phyloP scores from a whole-genome alignment of 352 stramenopile species.

The Globisporangium cederbergense region DNA sequence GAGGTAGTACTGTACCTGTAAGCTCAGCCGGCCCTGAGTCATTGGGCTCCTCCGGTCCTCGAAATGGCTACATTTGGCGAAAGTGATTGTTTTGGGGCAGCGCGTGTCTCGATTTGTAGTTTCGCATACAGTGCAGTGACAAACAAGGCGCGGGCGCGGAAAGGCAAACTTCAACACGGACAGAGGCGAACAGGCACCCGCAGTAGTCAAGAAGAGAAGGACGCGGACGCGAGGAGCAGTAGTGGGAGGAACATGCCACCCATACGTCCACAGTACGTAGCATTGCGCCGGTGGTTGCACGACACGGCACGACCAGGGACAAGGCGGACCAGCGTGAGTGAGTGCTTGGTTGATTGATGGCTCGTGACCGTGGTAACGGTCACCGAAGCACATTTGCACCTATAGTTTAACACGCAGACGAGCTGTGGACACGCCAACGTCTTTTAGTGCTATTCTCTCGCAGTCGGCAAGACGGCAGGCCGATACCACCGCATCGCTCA shows the following conservation, averaged over 20 bases:
- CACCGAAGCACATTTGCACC: neutral
- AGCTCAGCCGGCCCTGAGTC: no score
- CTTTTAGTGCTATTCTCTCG: neutral
- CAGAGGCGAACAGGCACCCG: no score
- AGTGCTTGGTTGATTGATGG: neutral
- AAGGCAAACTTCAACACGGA: no score
- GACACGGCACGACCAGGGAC: neutral
- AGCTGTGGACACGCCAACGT: neutral
- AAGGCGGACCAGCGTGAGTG: neutral
- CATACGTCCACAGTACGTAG: neutral
- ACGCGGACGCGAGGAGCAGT: no score
- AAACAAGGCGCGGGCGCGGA: no score
- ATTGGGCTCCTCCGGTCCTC: no score
- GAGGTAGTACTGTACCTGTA: no score
- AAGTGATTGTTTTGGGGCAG: no score
- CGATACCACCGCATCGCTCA: neutral
- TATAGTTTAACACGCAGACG: neutral
- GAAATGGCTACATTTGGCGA: no score
- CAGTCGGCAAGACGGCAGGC: neutral
- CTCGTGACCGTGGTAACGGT: neutral
- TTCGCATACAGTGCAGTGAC: no score
- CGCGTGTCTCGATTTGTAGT: no score
- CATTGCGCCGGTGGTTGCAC: neutral
- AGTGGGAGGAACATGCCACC: conserved; percentile 19
- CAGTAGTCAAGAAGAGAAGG: no score